Evolutionary conservation across 768 basidiomycete genomes (phyloP).

Genomic region (Astraeus odoratus): DNA sequence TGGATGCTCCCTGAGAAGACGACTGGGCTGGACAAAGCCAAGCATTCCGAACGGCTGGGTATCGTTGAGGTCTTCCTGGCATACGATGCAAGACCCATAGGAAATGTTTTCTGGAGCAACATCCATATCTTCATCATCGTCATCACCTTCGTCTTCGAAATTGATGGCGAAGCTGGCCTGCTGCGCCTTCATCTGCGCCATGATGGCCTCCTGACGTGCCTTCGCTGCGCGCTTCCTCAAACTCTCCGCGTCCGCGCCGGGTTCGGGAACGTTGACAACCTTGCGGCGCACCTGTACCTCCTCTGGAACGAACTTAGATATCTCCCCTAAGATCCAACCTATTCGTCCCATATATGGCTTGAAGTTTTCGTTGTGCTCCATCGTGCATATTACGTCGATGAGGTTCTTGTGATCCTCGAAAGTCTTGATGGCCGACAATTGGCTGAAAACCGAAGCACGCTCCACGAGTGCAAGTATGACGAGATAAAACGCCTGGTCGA

Average conservation of each 20-base stretch:
- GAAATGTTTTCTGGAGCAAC: slow-evolving; percentile 45
- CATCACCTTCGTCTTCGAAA: slow-evolving; percentile 71
- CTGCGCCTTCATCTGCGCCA: slow-evolving; percentile 93
- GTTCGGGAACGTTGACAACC: slow-evolving; percentile 30
- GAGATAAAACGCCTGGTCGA: slow-evolving; percentile 85
- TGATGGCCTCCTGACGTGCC: slow-evolving; percentile 85
- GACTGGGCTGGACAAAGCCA: slow-evolving; percentile 82
- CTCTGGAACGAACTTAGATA: slow-evolving; percentile 49
- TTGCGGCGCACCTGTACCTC: slow-evolving; percentile 49
- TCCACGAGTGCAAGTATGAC: slow-evolving; percentile 81
- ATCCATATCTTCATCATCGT: slow-evolving; percentile 44
- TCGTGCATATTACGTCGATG: slow-evolving; percentile 62
- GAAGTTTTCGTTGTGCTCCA: slow-evolving; percentile 76
- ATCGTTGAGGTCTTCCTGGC: slow-evolving; percentile 85
- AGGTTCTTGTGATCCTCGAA: slow-evolving; percentile 60
- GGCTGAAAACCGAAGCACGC: slow-evolving; percentile 53
- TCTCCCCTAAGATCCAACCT: slow-evolving; percentile 64
- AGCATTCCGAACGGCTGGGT: slow-evolving; percentile 77
- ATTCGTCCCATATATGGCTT: slow-evolving; percentile 65
- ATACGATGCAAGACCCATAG: slow-evolving; percentile 95
- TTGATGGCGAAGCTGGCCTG: slow-evolving; percentile 82
- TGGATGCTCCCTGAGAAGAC: slow-evolving; percentile 72
- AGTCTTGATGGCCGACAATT: slow-evolving; percentile 42
- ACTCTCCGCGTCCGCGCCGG: slow-evolving; percentile 48
- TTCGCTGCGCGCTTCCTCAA: slow-evolving; percentile 82